Evolutionary conservation across 768 basidiomycete species (phyloP), one percentile per base, ranked within the genome.

Genomic region (Auriculariales sp.): DNA sequence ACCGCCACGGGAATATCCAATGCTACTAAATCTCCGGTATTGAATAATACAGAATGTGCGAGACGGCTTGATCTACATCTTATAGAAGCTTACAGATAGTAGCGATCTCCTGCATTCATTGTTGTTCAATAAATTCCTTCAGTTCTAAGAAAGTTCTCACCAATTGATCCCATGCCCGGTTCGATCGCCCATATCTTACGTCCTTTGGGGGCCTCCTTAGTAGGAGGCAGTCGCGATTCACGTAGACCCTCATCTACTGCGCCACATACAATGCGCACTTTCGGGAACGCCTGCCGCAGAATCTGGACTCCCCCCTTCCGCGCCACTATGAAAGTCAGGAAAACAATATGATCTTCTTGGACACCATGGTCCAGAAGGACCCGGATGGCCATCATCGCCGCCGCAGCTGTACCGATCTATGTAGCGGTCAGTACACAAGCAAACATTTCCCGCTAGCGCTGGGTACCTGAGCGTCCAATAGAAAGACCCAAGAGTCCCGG

Each of bases 341-440:
- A 93, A 50, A 95, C 78, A 55, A 95, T 93, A 57, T 77, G 79
- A 52, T 83, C 78, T 62, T 91, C 77, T 49, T 63, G 74, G 15
- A 94, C 81, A 11, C 94, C 91, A 56, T 99, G 94, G 61, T 99
- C 94, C 15, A 98, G 73, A 9, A 97, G 68, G 10, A 94, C 77
- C 27, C 94, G 83, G 53, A 99, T 87, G 0, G 92, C 83, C 94
- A 98, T 97, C 63, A 97, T 86, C 17, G 83, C 82, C 3, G 88
- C 79, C 0, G 93, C 92, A 3, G 83, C 94, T 0, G 94, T 97
- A 4, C 89, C 91, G 61, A 98, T 90, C 82, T 94, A 55, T 15
- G 30, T 12, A 17, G 35, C 15, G 15, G 46, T 32, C 24, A 25
- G 25, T 11, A 36, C 46, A 47, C 34, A 51, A 47, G n/a, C 46